Evolutionary conservation across 352 stramenopile genomes (phyloP).

Genomic region (Pythium rhizo-oryzae): DNA sequence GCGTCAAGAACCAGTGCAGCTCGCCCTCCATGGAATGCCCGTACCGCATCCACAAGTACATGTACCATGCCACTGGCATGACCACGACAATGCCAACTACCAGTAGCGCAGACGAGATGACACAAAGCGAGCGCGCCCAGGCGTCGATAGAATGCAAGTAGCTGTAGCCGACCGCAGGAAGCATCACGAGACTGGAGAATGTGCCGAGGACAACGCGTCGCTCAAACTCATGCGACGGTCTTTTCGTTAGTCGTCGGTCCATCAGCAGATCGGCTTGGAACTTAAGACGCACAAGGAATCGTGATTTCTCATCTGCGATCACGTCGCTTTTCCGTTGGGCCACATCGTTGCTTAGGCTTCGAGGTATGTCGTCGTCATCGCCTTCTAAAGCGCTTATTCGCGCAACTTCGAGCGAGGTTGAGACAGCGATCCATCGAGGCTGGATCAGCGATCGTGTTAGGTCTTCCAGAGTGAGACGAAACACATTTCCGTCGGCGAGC

Average conservation of each 20-base stretch:
- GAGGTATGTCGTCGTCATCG: slow-evolving; percentile 8
- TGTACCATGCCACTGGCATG: slow-evolving; percentile 34
- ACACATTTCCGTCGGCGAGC: slow-evolving; percentile 34
- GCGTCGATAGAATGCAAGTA: neutral
- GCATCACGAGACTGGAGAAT: slow-evolving; percentile 16
- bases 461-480: slow-evolving; percentile 41
- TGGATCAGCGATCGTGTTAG: slow-evolving; percentile 33
- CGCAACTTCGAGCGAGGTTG: slow-evolving; percentile 26
- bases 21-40: slow-evolving; percentile 31
- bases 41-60: slow-evolving; percentile 28
- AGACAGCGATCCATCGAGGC: slow-evolving; percentile 25
- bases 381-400: slow-evolving; percentile 25
- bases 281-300: slow-evolving; percentile 35
- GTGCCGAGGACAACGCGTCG: slow-evolving; percentile 11
- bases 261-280: slow-evolving; percentile 38
- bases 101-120: neutral
- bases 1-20: slow-evolving; percentile 43
- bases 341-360: slow-evolving; percentile 3
- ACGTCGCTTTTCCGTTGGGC: slow-evolving; percentile 4
- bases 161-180: slow-evolving; percentile 20
- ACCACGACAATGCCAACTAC: slow-evolving; percentile 12
- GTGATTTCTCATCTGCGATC: slow-evolving; percentile 17
- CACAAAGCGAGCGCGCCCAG: slow-evolving; percentile 2
- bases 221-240: slow-evolving; percentile 16
- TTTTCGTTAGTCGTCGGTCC: slow-evolving; percentile 25